Percentiles rank a stretch among this genome's conserved stretches.
phyloP scores from a whole-genome alignment of 768 basidiomycete species.

The Solioccasus polychromus region DNA sequence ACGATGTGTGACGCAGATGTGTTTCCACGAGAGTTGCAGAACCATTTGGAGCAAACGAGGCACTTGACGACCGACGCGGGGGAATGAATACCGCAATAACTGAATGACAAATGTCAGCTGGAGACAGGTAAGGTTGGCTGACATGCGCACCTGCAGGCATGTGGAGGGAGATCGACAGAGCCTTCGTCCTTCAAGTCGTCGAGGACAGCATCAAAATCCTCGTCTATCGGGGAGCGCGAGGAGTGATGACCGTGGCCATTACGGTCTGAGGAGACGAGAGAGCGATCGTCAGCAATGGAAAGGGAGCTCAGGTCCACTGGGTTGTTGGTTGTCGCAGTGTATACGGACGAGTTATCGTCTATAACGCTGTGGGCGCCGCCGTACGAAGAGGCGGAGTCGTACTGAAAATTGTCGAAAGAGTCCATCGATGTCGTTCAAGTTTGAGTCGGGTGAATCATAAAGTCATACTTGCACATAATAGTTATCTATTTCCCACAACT shows the following conservation, averaged over 20 bases:
- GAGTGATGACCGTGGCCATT: constrained; percentile 35
- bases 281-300: constrained; percentile 64
- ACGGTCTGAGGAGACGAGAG: constrained; percentile 40
- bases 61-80: constrained; percentile 97
- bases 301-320: constrained; percentile 65
- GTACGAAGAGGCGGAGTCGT: constrained; percentile 79
- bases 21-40: constrained; percentile 97
- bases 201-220: constrained; percentile 86
- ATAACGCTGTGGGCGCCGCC: constrained; percentile 65
- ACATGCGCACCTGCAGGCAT: constrained; percentile 85
- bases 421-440: constrained; percentile 52
- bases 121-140: constrained; percentile 1
- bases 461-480: constrained; percentile 11
- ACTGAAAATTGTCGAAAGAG: constrained; percentile 83
- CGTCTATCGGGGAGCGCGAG: constrained; percentile 49
- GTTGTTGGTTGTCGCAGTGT: constrained; percentile 65
- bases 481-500: constrained; percentile 26
- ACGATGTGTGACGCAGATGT: constrained; percentile 99
- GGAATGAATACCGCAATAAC: constrained; percentile 98
- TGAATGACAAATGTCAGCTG: constrained; percentile 30
- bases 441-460: background rate
- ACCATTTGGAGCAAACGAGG: constrained; percentile 90
- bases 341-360: constrained; percentile 79
- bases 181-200: constrained; percentile 86
- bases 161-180: constrained; percentile 77